Evolutionary conservation across 805 yeast genomes (phyloP).

Genomic region (Yamadazyma olivae): DNA sequence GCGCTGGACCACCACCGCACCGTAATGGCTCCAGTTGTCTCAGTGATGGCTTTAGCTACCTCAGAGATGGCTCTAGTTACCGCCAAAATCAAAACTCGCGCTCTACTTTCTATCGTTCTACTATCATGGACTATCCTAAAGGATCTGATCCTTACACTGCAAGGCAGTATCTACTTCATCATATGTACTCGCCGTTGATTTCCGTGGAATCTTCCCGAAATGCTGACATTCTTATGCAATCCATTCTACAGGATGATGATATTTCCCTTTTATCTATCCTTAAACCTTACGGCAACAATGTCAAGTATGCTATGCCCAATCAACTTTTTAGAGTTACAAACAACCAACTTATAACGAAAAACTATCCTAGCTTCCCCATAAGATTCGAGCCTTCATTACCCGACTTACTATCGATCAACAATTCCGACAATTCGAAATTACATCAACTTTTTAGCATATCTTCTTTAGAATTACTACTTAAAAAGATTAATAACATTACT

Average conservation of each 20-base stretch:
- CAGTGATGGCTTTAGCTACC: no score
- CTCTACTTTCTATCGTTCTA: no score
- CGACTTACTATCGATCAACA: constrained; percentile 33
- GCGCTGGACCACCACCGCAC: no score
- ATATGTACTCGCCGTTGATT: constrained; percentile 51
- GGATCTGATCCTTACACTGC: constrained; percentile 39
- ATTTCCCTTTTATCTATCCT: constrained; percentile 46
- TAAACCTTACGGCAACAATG: constrained; percentile 54
- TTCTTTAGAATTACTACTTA: constrained; percentile 31
- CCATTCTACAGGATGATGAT: constrained; percentile 32
- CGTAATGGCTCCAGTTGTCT: no score
- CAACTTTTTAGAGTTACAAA: constrained; percentile 49
- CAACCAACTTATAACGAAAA: constrained; percentile 47
- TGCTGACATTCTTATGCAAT: constrained; percentile 43
- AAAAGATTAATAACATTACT: constrained; percentile 9
- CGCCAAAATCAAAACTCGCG: no score
- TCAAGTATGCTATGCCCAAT: constrained; percentile 37
- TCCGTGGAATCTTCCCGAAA: constrained; percentile 47
- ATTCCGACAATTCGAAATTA: constrained; percentile 12
- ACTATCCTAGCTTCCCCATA: constrained; percentile 53
- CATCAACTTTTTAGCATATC: constrained; percentile 35
- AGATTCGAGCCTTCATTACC: constrained; percentile 47
- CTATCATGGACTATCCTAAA: constrained; percentile 20
- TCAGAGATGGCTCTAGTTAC: no score
- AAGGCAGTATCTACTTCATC: constrained; percentile 41